Conservation (phyloP, 2,329 filamentous ascomycete species). For the Davidsoniella neocaledoniae region DNA sequence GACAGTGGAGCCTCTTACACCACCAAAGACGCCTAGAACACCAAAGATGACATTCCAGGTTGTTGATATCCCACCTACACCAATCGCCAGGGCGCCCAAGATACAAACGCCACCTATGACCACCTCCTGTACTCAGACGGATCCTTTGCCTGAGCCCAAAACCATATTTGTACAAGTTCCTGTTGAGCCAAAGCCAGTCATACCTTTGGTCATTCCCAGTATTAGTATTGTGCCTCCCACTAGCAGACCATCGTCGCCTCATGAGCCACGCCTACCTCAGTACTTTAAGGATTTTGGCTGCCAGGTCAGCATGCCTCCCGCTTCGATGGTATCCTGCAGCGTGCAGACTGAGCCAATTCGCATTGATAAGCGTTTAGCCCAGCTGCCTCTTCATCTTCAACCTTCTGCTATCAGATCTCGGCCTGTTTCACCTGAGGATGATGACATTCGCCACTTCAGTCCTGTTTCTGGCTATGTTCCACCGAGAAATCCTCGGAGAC, state of each 20-base stretch:
- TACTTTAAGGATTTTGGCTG: slow-evolving; percentile 68
- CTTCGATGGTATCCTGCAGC: slow-evolving; percentile 19
- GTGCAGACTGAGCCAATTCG: slow-evolving; percentile 86
- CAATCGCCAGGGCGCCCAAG: slow-evolving; percentile 15
- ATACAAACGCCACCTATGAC: slow-evolving; percentile 26
- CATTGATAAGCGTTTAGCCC: slow-evolving; percentile 59
- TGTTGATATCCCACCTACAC: slow-evolving; percentile 21
- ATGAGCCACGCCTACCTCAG: slow-evolving; percentile 57
- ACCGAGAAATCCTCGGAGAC: slow-evolving; percentile 42
- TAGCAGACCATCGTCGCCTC: slow-evolving; percentile 66
- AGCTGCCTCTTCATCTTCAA: slow-evolving; percentile 60
- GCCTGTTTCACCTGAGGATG: slow-evolving; percentile 35
- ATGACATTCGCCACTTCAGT: slow-evolving; percentile 27
- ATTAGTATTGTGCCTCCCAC: slow-evolving; percentile 84
- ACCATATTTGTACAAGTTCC: slow-evolving; percentile 19
- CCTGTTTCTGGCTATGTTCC: slow-evolving; percentile 37
- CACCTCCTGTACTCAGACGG: slow-evolving; percentile 47
- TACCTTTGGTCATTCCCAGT: slow-evolving; percentile 50
- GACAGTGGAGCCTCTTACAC: slow-evolving; percentile 33
- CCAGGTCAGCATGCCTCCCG: slow-evolving; percentile 42
- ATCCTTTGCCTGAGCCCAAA: slow-evolving; percentile 18
- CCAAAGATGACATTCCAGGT: neutral
- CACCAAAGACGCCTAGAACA: slow-evolving; percentile 12
- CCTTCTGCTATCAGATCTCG: slow-evolving; percentile 56
- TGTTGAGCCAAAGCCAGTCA: slow-evolving; percentile 11